These are phyloP conservation scores for Penicillium sp. DNA, from an alignment of 2,329 filamentous ascomycete species.

Conservation along the genomic window DNA sequence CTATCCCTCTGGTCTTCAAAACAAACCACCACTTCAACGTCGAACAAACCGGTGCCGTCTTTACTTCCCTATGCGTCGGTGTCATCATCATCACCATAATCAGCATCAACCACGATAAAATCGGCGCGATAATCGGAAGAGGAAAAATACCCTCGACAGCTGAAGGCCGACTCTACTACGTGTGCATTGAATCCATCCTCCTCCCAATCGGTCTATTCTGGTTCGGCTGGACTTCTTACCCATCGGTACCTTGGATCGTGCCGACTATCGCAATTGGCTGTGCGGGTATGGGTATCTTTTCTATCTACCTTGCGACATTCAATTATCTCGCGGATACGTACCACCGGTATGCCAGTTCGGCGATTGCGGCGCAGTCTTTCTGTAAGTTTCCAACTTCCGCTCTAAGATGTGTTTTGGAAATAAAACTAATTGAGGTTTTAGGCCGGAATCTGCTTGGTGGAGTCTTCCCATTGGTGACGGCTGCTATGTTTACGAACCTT, in stretches of 20 bases:
- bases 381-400: conserved; percentile 45
- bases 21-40: conserved; percentile 67
- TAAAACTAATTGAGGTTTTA: conserved; percentile 10
- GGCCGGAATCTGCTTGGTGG: conserved; percentile 77
- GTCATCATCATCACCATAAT: conserved; percentile 65
- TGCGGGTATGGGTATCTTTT: conserved; percentile 82
- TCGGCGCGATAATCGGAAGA: conserved; percentile 51
- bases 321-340: conserved; percentile 92
- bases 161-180: conserved; percentile 79
- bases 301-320: conserved; percentile 83
- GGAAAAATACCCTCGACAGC: conserved; percentile 55
- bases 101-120: conserved; percentile 70
- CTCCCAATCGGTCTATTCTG: conserved; percentile 80
- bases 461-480: conserved; percentile 74
- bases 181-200: conserved; percentile 71
- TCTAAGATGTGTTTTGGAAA: not conserved
- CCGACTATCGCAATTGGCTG: conserved; percentile 69
- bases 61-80: conserved; percentile 68
- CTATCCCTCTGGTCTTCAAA: conserved; percentile 75
- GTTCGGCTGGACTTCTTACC: conserved; percentile 70
- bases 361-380: conserved; percentile 81
- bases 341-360: conserved; percentile 79
- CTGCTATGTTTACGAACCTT: conserved; percentile 69
- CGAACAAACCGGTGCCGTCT: conserved; percentile 69
- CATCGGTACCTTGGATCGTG: conserved; percentile 68